phyloP scores from a whole-genome alignment of 257 asterid genomes.

The Paraleonurus japonicus region DNA sequence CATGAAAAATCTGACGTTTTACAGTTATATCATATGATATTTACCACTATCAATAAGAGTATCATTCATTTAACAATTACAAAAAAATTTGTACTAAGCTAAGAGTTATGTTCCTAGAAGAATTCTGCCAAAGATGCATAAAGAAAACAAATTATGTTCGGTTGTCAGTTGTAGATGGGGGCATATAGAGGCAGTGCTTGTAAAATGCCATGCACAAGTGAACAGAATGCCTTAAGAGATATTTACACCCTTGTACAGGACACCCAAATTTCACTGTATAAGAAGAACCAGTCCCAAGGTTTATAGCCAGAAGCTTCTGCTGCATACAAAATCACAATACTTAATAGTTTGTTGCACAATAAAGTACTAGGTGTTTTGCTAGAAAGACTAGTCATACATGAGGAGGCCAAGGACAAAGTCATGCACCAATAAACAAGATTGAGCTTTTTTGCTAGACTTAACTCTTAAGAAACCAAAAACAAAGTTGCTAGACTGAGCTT shows the following conservation, averaged over 20 bases:
- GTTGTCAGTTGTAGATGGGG: not conserved
- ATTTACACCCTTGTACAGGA: slow-evolving; percentile 3
- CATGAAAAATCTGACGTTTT: not conserved
- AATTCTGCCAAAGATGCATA: not conserved
- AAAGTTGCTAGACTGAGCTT: not conserved
- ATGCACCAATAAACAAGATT: slow-evolving; percentile 5
- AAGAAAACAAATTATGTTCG: not conserved
- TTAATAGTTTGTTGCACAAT: not conserved
- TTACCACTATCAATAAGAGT: not conserved
- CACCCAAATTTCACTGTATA: not conserved
- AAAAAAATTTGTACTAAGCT: not conserved
- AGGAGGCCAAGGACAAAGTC: not conserved
- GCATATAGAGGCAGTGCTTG: not conserved
- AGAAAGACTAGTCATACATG: not conserved
- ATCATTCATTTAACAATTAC: not conserved
- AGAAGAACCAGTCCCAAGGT: not conserved
- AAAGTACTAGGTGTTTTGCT: not conserved
- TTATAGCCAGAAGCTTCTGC: not conserved
- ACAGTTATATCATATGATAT: not conserved
- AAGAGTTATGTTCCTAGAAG: slow-evolving; percentile 1
- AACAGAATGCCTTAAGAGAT: not conserved
- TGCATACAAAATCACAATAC: not conserved
- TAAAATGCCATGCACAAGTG: not conserved
- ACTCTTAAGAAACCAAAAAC: not conserved
- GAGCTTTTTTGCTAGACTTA: slow-evolving; percentile 6